Evolutionary conservation across 441 rosid genomes (phyloP), one percentile per base, ranked within the genome.

Genomic region (Populus hybrid): DNA sequence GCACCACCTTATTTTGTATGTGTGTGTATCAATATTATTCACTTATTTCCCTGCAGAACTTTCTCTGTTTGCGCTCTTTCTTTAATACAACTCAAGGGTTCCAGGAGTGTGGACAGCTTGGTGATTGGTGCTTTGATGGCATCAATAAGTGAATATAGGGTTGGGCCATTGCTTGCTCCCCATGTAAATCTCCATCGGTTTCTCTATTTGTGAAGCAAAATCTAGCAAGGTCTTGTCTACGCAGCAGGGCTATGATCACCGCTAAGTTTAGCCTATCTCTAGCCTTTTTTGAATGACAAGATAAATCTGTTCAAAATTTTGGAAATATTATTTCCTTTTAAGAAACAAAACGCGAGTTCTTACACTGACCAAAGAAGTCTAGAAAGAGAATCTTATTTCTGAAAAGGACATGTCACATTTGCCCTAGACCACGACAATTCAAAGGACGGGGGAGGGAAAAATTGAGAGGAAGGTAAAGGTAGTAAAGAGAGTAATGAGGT

Each of bases 31-130:
- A 34, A 34, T 78, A 69, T 61, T 40, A 28, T 66, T 28, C 54
- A 73, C 72, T 59, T 66, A 4, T 67, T 42, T 21, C 6, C 35
- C 68, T 21, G n/a, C 36, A 28, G 24, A 40, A 76, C 74, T 84
- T 81, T 75, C 87, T 82, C 77, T 70, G 79, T 84, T 76, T 77
- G 80, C 72, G 68, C 80, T 63, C 40, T 80, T 40, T 40, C 50
- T 73, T 83, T 76, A 72, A 72, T 80, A 63, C 76, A 59, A 24
- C 10, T 71, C 84, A 80, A 34, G 81, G 80, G 70, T 63, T 64
- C 65, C 74, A 82, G 84, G 82, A 85, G 83, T 77, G 76, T 82
- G 83, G 80, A 67, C 65, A 40, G 79, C 77, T 40, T 11, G 50
- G 83, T 75, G 79, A 78, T 75, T 70, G 67, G 57, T 4, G 57